A percentile compares a stretch with the other conserved stretches of the same genome.
Conservation (phyloP, 345 rosid genomes). For the Citrus inodora region DNA sequence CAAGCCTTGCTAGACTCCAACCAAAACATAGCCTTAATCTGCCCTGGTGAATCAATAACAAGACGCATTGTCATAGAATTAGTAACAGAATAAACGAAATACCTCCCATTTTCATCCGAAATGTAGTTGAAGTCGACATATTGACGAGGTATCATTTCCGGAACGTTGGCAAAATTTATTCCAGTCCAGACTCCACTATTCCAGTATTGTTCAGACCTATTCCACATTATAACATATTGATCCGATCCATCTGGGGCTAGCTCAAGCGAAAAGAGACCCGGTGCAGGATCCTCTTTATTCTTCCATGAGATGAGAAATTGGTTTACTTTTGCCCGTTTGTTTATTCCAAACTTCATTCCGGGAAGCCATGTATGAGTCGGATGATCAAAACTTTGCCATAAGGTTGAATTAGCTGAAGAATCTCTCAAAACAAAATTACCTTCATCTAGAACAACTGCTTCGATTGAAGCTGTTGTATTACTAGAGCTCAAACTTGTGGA, state of each 20-base stretch:
- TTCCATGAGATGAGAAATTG: slow-evolving; percentile 61
- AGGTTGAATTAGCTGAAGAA: slow-evolving; percentile 15
- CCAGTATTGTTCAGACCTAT: slow-evolving; percentile 27
- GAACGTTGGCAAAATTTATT: slow-evolving; percentile 44
- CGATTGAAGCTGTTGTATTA: not conserved
- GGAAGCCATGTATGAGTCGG: slow-evolving; percentile 76
- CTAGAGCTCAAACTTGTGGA: slow-evolving; percentile 49
- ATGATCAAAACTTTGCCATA: slow-evolving; percentile 81
- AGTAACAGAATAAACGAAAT: slow-evolving; percentile 49
- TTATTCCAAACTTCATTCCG: slow-evolving; percentile 47
- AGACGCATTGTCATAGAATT: slow-evolving; percentile 32
- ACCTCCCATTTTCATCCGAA: slow-evolving; percentile 41
- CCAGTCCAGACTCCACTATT: slow-evolving; percentile 64
- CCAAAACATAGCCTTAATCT: slow-evolving; percentile 51
- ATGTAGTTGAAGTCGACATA: slow-evolving; percentile 49
- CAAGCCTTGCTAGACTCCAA: slow-evolving; percentile 25
- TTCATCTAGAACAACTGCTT: slow-evolving; percentile 33
- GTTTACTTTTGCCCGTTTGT: slow-evolving; percentile 33
- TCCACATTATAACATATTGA: slow-evolving; percentile 53
- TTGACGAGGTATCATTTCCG: slow-evolving; percentile 63
- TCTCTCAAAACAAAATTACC: slow-evolving; percentile 47
- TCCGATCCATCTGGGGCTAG: slow-evolving; percentile 44
- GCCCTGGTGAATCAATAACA: slow-evolving; percentile 59
- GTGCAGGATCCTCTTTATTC: slow-evolving; percentile 55
- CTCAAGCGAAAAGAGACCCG: slow-evolving; percentile 73